Evolutionary conservation across 2,329 filamentous ascomycete species (phyloP).

Genomic region (Talaromyces sp.): DNA sequence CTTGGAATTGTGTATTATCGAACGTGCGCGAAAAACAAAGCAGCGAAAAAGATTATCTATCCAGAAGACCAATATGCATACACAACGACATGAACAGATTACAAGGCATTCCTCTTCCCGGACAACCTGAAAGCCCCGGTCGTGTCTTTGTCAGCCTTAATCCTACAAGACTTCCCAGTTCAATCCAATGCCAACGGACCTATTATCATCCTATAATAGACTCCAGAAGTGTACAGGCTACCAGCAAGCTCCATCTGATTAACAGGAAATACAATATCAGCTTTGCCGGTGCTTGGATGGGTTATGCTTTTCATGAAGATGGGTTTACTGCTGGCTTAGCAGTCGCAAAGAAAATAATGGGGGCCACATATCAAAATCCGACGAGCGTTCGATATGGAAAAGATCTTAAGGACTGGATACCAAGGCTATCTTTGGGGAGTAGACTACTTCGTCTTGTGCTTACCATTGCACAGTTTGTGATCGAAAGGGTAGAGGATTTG

Average conservation of each 20-base stretch:
- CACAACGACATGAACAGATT: slow-evolving; percentile 10
- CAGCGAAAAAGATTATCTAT: not conserved
- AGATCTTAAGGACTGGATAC: not conserved
- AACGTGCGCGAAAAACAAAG: not conserved
- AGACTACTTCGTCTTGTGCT: not conserved
- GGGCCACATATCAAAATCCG: not conserved
- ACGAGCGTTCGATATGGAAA: not conserved
- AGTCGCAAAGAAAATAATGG: not conserved
- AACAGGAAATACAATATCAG: not conserved
- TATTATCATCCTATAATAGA: slow-evolving; percentile 6
- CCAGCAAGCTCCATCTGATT: not conserved
- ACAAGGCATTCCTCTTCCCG: slow-evolving; percentile 1
- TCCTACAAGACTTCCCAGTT: not conserved
- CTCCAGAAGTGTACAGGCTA: not conserved
- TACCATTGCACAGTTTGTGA: not conserved
- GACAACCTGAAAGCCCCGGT: not conserved
- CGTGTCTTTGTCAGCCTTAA: slow-evolving; percentile 1
- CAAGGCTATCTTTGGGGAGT: not conserved
- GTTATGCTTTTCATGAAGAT: slow-evolving; percentile 8
- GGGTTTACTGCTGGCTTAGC: slow-evolving; percentile 3
- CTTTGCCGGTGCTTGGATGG: slow-evolving; percentile 13
- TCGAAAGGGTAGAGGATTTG: not conserved
- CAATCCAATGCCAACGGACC: not conserved
- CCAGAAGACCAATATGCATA: not conserved
- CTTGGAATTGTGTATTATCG: not conserved